Base-by-base conservation (phyloP, 441 rosid species). In the Capsella rubella region DNA sequence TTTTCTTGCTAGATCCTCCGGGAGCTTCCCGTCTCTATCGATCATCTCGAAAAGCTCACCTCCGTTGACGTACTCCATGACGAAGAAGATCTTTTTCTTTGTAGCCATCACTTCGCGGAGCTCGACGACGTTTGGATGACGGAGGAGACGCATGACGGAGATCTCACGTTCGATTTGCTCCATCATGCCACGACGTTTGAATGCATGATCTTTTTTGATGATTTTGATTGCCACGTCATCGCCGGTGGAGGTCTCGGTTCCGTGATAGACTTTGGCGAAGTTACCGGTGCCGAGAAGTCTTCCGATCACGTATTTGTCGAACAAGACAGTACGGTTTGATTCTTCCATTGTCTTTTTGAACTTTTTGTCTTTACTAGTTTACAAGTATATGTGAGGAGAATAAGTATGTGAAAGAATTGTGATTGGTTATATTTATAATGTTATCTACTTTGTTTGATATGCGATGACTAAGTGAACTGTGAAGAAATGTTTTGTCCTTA, bases 51-150 rank as follows among this genome's bases (percentile, higher is more conserved):
- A 93, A 25, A 93, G 86, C 81, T 93, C 98, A 0, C 97, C 98
- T 5, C 97, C 97, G 13, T 84, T 80, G 12, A 89, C 91, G 18
- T 87, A 83, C 64, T 93, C 98, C 92, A 93, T 90, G 4, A 86
- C 71, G 15, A 93, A 83, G 70, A 90, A 93, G 79, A 89, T 90
- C 78, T 83, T 90, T 0, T 82, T 78, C 68, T 85, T 82, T 0
- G 97, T 93, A 0, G 98, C 98, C 83, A 93, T 73, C 8, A 90
- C 93, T 69, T 93, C 98, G 10, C 82, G 88, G 59, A 90, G 84
- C 59, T 89, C 87, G 2, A 88, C 97, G 10, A 93, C 72, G 72
- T 93, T 88, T 0, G 93, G 95, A 32, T 93, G 98, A 0, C 95
- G 91, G 29, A 89, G 94, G 1, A 89, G 84, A 8, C 86, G 79